Percentiles rank a stretch among this genome's conserved stretches.
phyloP scores from a whole-genome alignment of 2,329 filamentous ascomycete species.

The Aspergillaceae sp. region DNA sequence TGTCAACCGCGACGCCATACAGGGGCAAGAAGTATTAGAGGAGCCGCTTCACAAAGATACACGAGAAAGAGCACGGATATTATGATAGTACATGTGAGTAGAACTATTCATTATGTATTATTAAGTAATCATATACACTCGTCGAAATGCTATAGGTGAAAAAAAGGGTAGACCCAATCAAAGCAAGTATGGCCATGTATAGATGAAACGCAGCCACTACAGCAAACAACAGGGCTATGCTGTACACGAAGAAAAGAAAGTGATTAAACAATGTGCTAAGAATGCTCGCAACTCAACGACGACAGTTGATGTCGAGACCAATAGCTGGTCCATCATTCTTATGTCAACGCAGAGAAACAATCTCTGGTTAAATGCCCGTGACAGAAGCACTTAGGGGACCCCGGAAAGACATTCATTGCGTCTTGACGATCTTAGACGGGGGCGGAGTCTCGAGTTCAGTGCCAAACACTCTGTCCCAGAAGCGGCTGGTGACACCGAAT shows the following conservation, averaged over 20 bases:
- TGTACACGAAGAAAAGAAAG: constrained; percentile 10
- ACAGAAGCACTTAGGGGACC: not conserved
- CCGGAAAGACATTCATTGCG: constrained; percentile 19
- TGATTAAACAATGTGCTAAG: not conserved
- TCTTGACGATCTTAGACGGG: constrained; percentile 26
- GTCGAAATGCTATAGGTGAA: constrained; percentile 12
- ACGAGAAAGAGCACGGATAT: not conserved
- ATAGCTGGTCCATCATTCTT: not conserved
- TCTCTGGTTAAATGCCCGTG: not conserved
- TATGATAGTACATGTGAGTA: not conserved
- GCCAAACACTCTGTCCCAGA: constrained; percentile 91
- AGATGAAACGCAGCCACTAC: not conserved
- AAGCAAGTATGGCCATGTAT: not conserved
- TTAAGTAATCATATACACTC: constrained; percentile 16
- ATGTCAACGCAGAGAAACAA: not conserved
- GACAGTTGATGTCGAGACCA: not conserved
- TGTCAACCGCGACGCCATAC: not conserved
- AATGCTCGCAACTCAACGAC: not conserved
- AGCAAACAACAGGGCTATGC: constrained; percentile 4
- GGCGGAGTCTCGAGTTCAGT: constrained; percentile 59
- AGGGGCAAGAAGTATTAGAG: too few relatives aligned
- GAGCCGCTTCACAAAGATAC: too few relatives aligned
- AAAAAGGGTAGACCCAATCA: not conserved
- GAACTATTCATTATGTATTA: constrained; percentile 13
- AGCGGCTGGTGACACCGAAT: constrained; percentile 90